These are phyloP conservation scores for Epichloe hybrida DNA, from an alignment of 2,329 filamentous ascomycete genomes.

Conservation along the genomic window DNA sequence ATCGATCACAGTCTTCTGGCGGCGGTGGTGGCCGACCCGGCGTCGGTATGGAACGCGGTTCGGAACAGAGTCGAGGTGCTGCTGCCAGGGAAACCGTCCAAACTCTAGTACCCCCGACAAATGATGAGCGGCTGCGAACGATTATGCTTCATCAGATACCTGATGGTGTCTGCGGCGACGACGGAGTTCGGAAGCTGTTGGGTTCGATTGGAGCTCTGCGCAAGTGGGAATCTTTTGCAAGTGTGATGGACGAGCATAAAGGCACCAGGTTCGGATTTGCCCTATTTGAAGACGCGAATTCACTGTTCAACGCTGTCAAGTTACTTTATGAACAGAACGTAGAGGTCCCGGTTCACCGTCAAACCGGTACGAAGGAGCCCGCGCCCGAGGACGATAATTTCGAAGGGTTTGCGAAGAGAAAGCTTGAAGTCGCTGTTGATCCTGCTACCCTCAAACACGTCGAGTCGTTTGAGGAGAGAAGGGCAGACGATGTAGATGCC, in stretches of 20 bases:
- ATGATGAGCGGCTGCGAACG: conserved; percentile 82
- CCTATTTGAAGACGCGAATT: conserved; percentile 85
- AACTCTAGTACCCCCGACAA: conserved; percentile 65
- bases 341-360: conserved; percentile 68
- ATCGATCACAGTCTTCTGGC: conserved; percentile 14
- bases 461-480: conserved; percentile 61
- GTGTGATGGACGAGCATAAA: conserved; percentile 52
- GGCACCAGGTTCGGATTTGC: conserved; percentile 86
- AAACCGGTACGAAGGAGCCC: conserved; percentile 35
- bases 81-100: conserved; percentile 55
- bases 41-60: conserved; percentile 48
- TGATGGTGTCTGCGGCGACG: conserved; percentile 61
- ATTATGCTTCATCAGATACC: conserved; percentile 83
- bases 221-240: conserved; percentile 68
- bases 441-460: conserved; percentile 72
- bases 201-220: conserved; percentile 63
- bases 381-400: conserved; percentile 30
- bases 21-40: conserved; percentile 29
- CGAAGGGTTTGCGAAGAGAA: conserved; percentile 52
- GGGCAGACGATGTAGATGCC: conserved; percentile 47
- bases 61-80: conserved; percentile 54
- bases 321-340: conserved; percentile 72
- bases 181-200: conserved; percentile 66
- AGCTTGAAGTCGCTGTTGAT: conserved; percentile 64
- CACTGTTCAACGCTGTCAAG: conserved; percentile 71